These are phyloP conservation scores for Asclepias syriaca DNA, from an alignment of 257 asterid genomes.

Conservation along the genomic window DNA sequence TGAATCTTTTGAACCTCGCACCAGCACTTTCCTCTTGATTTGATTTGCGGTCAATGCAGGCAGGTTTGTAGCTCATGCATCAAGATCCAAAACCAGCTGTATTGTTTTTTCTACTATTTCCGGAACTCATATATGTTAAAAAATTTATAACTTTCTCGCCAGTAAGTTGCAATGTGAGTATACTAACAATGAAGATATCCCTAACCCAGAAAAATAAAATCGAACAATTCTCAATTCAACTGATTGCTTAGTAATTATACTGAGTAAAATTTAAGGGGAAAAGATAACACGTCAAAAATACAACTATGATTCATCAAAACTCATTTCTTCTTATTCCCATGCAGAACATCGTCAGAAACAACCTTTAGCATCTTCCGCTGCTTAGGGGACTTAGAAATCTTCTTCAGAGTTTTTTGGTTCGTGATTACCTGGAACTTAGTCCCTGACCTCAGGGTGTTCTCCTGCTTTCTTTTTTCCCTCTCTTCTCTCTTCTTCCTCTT, in stretches of 20 bases:
- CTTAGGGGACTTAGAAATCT: conserved; percentile 71
- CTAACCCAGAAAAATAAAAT: too few species aligned
- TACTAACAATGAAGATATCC: too few species aligned
- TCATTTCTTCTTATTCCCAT: conserved; percentile 3
- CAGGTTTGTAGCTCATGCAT: background rate
- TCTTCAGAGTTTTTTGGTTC: conserved; percentile 69
- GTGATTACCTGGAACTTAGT: conserved; percentile 75
- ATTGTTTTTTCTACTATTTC: too few species aligned
- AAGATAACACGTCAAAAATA: background rate
- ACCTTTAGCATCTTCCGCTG: conserved; percentile 65
- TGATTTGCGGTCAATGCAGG: background rate
- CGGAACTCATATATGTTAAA: too few species aligned
- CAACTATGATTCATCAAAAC: background rate
- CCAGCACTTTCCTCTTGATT: conserved; percentile 8
- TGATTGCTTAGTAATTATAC: too few species aligned
- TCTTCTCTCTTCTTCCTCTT: conserved; percentile 67
- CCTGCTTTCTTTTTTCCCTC: conserved; percentile 74
- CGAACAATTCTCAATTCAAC: too few species aligned
- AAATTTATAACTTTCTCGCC: too few species aligned
- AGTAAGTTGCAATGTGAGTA: too few species aligned
- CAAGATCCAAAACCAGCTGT: too few species aligned
- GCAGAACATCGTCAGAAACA: conserved; percentile 41
- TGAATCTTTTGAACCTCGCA: conserved; percentile 13
- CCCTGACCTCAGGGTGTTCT: conserved; percentile 60
- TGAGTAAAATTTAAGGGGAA: background rate